A percentile compares a stretch with the other conserved stretches of the same genome.
Evolutionary conservation across 2,329 filamentous ascomycete species (phyloP).

Genomic region (Zymoseptoria ardabiliae): DNA sequence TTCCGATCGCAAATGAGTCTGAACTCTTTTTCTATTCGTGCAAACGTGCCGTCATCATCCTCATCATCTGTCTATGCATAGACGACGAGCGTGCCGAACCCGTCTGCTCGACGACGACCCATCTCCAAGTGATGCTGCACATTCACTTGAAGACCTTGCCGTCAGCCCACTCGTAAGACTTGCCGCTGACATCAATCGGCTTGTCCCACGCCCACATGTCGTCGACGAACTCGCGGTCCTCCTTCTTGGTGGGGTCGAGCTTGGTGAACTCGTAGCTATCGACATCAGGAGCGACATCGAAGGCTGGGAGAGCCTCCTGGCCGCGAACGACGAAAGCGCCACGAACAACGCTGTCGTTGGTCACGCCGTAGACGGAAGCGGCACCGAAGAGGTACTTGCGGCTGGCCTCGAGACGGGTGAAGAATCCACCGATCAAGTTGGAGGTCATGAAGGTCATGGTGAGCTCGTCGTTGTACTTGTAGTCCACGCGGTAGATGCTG

Average conservation of each 20-base stretch:
- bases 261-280: conserved; percentile 96
- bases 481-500: conserved; percentile 88
- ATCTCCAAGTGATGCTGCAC: not conserved
- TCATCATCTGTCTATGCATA: not conserved
- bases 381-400: conserved; percentile 97
- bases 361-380: conserved; percentile 78
- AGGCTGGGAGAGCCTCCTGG: conserved; percentile 75
- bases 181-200: conserved; percentile 69
- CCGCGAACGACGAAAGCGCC: conserved; percentile 95
- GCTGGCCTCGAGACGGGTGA: conserved; percentile 89
- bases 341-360: conserved; percentile 83
- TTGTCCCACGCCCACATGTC: conserved; percentile 90
- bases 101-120: not conserved
- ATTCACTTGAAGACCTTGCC: conserved; percentile 99
- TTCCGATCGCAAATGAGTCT: not conserved
- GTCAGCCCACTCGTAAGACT: conserved; percentile 79
- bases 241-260: conserved; percentile 80
- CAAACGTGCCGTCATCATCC: not conserved
- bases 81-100: not conserved
- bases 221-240: conserved; percentile 80
- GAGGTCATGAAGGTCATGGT: conserved; percentile 97
- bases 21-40: not conserved
- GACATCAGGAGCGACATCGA: conserved; percentile 93
- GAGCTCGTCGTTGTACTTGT: conserved; percentile 99
- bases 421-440: conserved; percentile 97